Evolutionary conservation across 148 eudicot genomes (phyloP).

Genomic region (Polygonum aviculare): DNA sequence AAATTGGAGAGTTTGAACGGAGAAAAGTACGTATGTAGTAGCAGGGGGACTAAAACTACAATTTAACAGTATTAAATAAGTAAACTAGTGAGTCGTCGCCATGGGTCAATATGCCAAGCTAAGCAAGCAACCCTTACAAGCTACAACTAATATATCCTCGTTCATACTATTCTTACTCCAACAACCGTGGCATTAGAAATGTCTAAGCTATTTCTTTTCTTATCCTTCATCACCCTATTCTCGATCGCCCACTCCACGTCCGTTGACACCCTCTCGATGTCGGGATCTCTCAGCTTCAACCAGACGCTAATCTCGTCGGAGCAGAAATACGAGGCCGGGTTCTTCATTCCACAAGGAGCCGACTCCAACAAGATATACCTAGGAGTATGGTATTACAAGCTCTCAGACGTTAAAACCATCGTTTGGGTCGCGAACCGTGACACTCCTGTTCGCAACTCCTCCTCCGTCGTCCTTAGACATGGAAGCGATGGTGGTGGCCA

Average conservation of each 20-base stretch:
- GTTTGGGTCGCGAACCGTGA: conserved; percentile 27
- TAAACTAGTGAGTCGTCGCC: too few species aligned
- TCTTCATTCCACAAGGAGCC: conserved; percentile 17
- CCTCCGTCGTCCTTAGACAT: conserved; percentile 17
- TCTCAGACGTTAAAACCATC: neutral
- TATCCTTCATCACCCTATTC: neutral
- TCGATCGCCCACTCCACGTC: neutral
- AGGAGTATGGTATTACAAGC: conserved; percentile 23
- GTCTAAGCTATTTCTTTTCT: neutral
- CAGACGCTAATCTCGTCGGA: conserved; percentile 1
- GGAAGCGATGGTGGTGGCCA: conserved; percentile 13
- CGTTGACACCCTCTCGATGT: neutral
- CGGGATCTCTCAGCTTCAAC: neutral
- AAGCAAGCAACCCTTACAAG: too few species aligned
- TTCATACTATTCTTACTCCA: too few species aligned
- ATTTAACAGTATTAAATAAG: too few species aligned
- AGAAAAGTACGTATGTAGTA: too few species aligned
- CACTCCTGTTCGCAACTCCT: conserved; percentile 14
- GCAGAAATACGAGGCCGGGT: conserved; percentile 19
- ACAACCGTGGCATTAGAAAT: neutral
- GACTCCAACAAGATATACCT: conserved; percentile 5
- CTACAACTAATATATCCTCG: too few species aligned
- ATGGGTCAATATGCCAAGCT: too few species aligned
- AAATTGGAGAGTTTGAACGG: too few species aligned
- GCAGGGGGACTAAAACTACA: too few species aligned